Evolutionary conservation across 2,329 filamentous ascomycete species (phyloP).

Genomic region (Calonectria multiphialidica): DNA sequence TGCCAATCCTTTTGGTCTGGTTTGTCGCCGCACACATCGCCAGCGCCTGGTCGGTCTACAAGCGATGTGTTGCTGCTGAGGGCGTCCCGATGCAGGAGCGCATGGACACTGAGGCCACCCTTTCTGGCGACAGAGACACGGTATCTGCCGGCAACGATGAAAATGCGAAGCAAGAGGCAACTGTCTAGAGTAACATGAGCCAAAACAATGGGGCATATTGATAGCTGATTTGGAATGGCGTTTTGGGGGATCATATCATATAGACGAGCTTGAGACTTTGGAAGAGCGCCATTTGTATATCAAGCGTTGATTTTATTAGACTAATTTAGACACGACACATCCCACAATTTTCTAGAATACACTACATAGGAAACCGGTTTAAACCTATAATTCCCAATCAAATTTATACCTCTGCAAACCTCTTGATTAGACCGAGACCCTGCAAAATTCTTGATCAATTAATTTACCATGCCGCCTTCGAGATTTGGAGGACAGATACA

Average conservation of each 20-base stretch:
- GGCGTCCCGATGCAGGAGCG: background rate
- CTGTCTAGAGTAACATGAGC: background rate
- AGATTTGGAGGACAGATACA: background rate
- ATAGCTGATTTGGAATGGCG: background rate
- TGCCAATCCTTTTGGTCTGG: slow-evolving; percentile 58
- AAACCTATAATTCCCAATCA: too few relatives aligned
- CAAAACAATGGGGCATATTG: background rate
- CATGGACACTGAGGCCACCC: background rate
- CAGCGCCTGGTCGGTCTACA: slow-evolving; percentile 38
- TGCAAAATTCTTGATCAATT: too few relatives aligned
- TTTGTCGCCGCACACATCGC: slow-evolving; percentile 47
- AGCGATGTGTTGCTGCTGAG: slow-evolving; percentile 35
- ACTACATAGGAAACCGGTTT: background rate
- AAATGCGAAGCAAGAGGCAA: background rate
- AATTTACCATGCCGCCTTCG: background rate
- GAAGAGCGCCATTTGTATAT: background rate
- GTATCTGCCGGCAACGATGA: background rate
- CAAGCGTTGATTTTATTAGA: background rate
- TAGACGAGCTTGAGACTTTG: background rate
- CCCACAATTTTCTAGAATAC: background rate
- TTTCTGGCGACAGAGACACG: background rate
- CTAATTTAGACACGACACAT: background rate
- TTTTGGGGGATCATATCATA: background rate
- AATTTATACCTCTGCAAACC: too few relatives aligned
- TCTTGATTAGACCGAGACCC: too few relatives aligned